Evolutionary conservation across 2,329 filamentous ascomycete genomes (phyloP).

Genomic region (Sporothrix brunneoviolacea): DNA sequence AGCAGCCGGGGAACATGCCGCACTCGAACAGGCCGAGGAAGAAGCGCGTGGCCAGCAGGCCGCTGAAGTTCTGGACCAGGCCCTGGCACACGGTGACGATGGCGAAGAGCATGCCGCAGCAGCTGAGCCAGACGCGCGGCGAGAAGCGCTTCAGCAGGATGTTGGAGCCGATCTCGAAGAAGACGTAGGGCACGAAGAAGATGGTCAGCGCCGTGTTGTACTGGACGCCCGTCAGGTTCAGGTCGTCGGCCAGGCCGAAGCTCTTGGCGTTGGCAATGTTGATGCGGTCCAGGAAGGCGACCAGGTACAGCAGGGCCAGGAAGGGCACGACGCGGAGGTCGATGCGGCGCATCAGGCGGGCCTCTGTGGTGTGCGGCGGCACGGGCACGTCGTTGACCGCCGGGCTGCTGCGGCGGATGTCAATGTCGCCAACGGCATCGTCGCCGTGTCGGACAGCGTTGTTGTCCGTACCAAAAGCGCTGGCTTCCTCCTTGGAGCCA

Average conservation of each 20-base stretch:
- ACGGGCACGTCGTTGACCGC: constrained; percentile 30
- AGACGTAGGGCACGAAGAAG: constrained; percentile 73
- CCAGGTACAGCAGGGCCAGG: constrained; percentile 63
- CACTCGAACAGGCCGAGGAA: constrained; percentile 39
- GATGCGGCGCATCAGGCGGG: constrained; percentile 60
- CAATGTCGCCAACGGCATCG: neutral
- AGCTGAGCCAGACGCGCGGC: constrained; percentile 64
- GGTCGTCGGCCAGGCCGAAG: constrained; percentile 56
- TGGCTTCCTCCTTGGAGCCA: constrained; percentile 2
- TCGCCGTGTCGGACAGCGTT: neutral
- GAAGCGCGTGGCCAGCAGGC: constrained; percentile 32
- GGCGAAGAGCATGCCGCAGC: constrained; percentile 70
- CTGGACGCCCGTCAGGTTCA: constrained; percentile 50
- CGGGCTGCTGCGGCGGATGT: neutral
- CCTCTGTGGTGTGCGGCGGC: constrained; percentile 54
- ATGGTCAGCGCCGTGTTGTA: constrained; percentile 67
- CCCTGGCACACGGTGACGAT: constrained; percentile 26
- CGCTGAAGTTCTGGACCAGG: constrained; percentile 26
- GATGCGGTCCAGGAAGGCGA: constrained; percentile 66
- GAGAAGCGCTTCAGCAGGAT: constrained; percentile 61
- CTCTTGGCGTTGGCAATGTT: constrained; percentile 74
- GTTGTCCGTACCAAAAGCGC: constrained; percentile 1
- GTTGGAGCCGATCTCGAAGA: constrained; percentile 67
- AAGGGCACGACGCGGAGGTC: constrained; percentile 67
- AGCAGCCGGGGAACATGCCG: constrained; percentile 69